Percentiles rank a stretch among this genome's conserved stretches.
Evolutionary conservation across 495 filamentous ascomycete genomes (phyloP).

Genomic region (Penicillium coffeae): DNA sequence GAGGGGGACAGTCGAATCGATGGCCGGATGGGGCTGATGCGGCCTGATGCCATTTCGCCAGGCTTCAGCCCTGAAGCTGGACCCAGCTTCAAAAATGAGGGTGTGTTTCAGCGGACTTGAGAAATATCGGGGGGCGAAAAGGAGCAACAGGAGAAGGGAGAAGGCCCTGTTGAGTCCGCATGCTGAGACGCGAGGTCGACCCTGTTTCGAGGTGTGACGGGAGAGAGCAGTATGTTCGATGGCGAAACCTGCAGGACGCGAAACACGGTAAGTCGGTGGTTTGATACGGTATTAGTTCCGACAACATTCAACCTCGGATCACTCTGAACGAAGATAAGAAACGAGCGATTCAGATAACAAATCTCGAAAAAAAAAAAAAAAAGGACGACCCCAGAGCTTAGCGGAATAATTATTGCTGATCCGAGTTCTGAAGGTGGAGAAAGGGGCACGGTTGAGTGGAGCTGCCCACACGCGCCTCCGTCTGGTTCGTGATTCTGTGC

Average conservation of each 20-base stretch:
- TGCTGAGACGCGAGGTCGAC: constrained; percentile 21
- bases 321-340: not conserved
- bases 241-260: constrained; percentile 4
- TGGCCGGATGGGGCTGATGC: constrained; percentile 21
- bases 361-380: not conserved
- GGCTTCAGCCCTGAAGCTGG: constrained; percentile 7
- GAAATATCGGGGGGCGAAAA: constrained; percentile 19
- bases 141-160: constrained; percentile 19
- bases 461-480: not conserved
- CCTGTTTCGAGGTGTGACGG: not conserved
- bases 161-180: constrained; percentile 28
- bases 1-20: constrained; percentile 29
- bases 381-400: not conserved
- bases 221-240: constrained; percentile 2
- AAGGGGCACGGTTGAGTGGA: constrained; percentile 7
- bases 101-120: constrained; percentile 8
- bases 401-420: constrained; percentile 8
- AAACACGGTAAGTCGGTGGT: not conserved
- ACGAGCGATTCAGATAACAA: not conserved
- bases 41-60: constrained; percentile 37
- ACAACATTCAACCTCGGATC: not conserved
- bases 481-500: not conserved
- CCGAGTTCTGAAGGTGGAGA: constrained; percentile 7
- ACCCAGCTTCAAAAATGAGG: constrained; percentile 9
- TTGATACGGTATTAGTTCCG: not conserved